phyloP scores from a whole-genome alignment of 202 grass and related monocot species.

The Cymbopogon flexuosus region DNA sequence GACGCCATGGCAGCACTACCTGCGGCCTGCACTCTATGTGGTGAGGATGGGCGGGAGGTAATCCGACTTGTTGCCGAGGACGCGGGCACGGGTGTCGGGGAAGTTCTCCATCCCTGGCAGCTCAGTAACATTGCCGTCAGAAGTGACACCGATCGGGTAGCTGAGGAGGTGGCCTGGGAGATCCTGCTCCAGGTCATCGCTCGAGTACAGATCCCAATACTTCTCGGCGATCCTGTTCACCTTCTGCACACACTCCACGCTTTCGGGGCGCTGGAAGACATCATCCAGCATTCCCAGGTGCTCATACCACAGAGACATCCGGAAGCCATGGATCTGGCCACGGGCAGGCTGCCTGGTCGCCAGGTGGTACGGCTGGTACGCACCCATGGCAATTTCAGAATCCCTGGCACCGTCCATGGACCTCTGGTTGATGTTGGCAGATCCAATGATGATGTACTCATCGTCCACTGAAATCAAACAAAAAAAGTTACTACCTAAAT shows the following conservation, averaged over 20 bases:
- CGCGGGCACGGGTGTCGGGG: conserved; percentile 73
- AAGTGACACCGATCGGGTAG: conserved; percentile 55
- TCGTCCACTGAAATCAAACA: conserved; percentile 67
- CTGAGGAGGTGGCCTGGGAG: conserved; percentile 77
- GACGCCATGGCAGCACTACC: background rate
- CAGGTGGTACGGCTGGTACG: conserved; percentile 72
- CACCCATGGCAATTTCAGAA: conserved; percentile 92
- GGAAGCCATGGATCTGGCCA: conserved; percentile 80
- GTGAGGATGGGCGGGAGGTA: conserved; percentile 89
- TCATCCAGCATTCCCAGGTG: conserved; percentile 84
- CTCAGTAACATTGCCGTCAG: conserved; percentile 54
- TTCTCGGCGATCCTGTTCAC: conserved; percentile 65
- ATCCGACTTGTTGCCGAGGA: conserved; percentile 62
- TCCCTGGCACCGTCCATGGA: conserved; percentile 89
- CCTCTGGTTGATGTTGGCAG: conserved; percentile 96
- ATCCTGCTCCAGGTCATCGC: conserved; percentile 58
- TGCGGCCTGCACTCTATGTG: conserved; percentile 35
- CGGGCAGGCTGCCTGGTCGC: conserved; percentile 53
- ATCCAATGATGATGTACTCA: conserved; percentile 88
- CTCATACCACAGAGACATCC: conserved; percentile 90
- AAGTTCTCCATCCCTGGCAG: conserved; percentile 79
- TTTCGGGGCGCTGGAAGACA: conserved; percentile 47
- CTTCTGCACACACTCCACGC: conserved; percentile 64
- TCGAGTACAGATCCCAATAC: conserved; percentile 86
- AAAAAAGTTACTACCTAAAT: background rate